Evolutionary conservation across 768 basidiomycete genomes (phyloP).

Genomic region (Albatrellus ellisii): DNA sequence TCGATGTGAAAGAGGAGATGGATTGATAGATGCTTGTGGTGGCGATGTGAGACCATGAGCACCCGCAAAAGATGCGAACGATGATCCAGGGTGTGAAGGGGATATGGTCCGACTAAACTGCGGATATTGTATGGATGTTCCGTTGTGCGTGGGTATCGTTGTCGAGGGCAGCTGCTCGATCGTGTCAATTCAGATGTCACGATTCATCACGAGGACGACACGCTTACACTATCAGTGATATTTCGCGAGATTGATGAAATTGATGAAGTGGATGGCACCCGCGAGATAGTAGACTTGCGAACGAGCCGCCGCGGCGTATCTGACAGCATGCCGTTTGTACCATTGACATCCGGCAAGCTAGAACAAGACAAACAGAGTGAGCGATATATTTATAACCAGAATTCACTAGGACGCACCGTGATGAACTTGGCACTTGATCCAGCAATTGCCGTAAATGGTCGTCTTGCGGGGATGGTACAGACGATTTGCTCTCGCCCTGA

Average conservation of each 20-base stretch:
- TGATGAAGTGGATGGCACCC: slow-evolving; percentile 9
- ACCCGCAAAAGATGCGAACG: slow-evolving; percentile 28
- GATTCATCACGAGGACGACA: slow-evolving; percentile 5
- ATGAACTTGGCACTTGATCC: slow-evolving; percentile 28
- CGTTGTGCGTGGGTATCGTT: slow-evolving; percentile 22
- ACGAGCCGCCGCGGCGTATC: slow-evolving; percentile 11
- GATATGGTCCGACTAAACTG: slow-evolving; percentile 28
- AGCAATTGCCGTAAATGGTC: slow-evolving; percentile 20
- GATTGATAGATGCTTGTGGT: slow-evolving; percentile 77
- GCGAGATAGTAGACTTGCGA: slow-evolving; percentile 13
- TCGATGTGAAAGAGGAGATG: slow-evolving; percentile 59
- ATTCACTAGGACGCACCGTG: slow-evolving; percentile 23
- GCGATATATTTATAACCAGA: not conserved
- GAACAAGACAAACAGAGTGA: not conserved
- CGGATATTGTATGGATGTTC: slow-evolving; percentile 40
- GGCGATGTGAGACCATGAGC: slow-evolving; percentile 38
- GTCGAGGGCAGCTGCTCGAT: slow-evolving; percentile 23
- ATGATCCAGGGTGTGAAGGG: slow-evolving; percentile 25
- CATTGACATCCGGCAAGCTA: slow-evolving; percentile 10
- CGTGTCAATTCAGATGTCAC: slow-evolving; percentile 3
- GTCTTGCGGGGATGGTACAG: slow-evolving; percentile 2
- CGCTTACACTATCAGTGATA: slow-evolving; percentile 13
- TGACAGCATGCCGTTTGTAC: slow-evolving; percentile 2
- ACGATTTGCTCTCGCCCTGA: slow-evolving; percentile 15
- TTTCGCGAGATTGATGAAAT: slow-evolving; percentile 6